A percentile compares a stretch with the other conserved stretches of the same genome.
phyloP scores from a whole-genome alignment of 495 filamentous ascomycete genomes.

The Venustampulla echinocandica region DNA sequence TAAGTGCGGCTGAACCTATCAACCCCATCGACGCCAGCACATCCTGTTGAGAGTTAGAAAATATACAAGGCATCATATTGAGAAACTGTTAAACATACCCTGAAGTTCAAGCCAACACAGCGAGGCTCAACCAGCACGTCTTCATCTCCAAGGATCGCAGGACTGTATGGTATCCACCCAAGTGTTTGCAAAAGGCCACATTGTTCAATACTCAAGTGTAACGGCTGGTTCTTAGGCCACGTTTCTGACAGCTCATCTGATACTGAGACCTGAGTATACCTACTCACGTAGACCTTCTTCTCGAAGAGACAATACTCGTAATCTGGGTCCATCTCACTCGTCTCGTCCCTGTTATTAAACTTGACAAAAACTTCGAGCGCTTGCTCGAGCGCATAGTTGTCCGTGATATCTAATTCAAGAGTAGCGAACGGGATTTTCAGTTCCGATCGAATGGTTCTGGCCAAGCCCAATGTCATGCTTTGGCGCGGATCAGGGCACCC shows the following conservation, averaged over 20 bases:
- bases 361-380: conserved; percentile 6
- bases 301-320: conserved; percentile 4
- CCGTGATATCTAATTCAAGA: conserved; percentile 30
- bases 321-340: conserved; percentile 5
- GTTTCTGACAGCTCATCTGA: not conserved
- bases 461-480: conserved; percentile 30
- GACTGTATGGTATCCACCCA: not conserved
- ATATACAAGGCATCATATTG: not conserved
- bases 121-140: conserved; percentile 33
- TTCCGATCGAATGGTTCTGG: conserved; percentile 35
- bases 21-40: conserved; percentile 29
- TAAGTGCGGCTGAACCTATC: not conserved
- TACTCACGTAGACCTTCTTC: conserved; percentile 1
- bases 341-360: not conserved
- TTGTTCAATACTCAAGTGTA: not conserved
- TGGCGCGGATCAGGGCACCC: conserved; percentile 31
- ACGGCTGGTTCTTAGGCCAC: not conserved
- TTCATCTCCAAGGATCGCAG: not conserved
- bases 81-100: not conserved
- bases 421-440: conserved; percentile 30
- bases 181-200: conserved; percentile 1
- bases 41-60: conserved; percentile 33
- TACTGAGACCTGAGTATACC: conserved; percentile 1
- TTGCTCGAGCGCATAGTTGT: not conserved
- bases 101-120: conserved; percentile 27